Evolutionary conservation across 78 protist genomes (phyloP).

Genomic region (Paulinella micropora): DNA sequence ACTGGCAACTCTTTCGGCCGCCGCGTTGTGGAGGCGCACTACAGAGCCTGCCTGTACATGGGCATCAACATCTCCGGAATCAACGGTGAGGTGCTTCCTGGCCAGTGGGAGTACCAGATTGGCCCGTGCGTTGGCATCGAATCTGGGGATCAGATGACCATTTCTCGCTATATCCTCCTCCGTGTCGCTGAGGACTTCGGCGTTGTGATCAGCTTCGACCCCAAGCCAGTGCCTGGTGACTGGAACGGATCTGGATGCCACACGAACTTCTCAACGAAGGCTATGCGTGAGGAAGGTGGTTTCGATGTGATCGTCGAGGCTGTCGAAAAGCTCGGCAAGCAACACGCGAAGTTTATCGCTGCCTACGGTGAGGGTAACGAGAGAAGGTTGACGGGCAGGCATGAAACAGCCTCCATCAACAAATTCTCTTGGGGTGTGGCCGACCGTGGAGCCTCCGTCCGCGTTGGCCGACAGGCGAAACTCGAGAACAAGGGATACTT

Average conservation of each 20-base stretch:
- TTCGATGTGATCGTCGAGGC: background rate
- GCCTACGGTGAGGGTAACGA: conserved; percentile 64
- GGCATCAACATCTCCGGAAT: conserved; percentile 60
- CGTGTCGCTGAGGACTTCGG: conserved; percentile 53
- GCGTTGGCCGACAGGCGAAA: conserved; percentile 51
- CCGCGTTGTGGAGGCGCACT: conserved; percentile 56
- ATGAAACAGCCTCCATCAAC: conserved; percentile 61
- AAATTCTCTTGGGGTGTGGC: conserved; percentile 61
- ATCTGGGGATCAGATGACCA: conserved; percentile 54
- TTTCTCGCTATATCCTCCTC: conserved; percentile 14
- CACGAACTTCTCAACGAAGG: conserved; percentile 69
- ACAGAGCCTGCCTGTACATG: conserved; percentile 53
- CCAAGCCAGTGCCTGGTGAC: conserved; percentile 74
- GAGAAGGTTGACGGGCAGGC: conserved; percentile 66
- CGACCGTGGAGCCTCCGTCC: conserved; percentile 47
- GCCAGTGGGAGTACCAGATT: conserved; percentile 80
- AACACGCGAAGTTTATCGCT: conserved; percentile 49
- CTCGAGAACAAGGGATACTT: background rate
- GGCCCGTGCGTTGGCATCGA: conserved; percentile 71
- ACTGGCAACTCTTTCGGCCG: conserved; percentile 54
- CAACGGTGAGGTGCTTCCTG: conserved; percentile 77
- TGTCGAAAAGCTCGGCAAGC: conserved; percentile 12
- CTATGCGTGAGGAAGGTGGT: conserved; percentile 52
- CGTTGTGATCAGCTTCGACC: conserved; percentile 48
- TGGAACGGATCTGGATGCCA: conserved; percentile 86